Evolutionary conservation across 805 yeast species (phyloP), one percentile per base, ranked within the genome.

Genomic region (Pichia pseudocactophila): DNA sequence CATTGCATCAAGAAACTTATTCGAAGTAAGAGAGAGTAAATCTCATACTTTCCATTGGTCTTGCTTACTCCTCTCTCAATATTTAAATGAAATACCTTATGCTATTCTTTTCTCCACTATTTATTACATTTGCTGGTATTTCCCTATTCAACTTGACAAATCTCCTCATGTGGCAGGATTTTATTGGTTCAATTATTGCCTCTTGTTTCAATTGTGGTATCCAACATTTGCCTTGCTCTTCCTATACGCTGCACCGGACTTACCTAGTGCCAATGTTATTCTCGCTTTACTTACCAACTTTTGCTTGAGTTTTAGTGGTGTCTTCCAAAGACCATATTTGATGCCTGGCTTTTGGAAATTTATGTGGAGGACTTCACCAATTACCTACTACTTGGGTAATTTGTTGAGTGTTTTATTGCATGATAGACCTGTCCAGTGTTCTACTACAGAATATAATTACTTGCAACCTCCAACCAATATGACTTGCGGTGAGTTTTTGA

Each of bases 11-110:
- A 71, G 88, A 54, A 80, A 76, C 42, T 57, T 81, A 36, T 82
- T 63, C 55, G 89, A 82, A 59, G 83, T 75, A 7, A 70, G 90
- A 55, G 92, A 82, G 55, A 69, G 76, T 17, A 71, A 77, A 45
- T 78, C 86, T 3, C 81, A 80, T 53, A 82, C 85, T 36, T 82
- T 78, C 67, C 82, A 79, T 53, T 82, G 89, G 89, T 66, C 77
- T 22, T 59, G 71, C 32, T 60, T 82, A 60, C 54, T 80, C 35
- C 33, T 79, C 13, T 60, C 80, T 10, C 79, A 79, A 50, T 65
- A 65, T 45, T 36, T 75, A n/a, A 67, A 68, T 45, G 92, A 82
- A 57, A 53, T 80, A 15, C 86, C 87, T 3, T 82, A 75, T 61
- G 70, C 71, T 39, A 50, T 73, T 18, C 50, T 71, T 16, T 63